A percentile compares a stretch with the other conserved stretches of the same genome.
These are phyloP conservation scores for Fraxinus pennsylvanica DNA, from an alignment of 257 asterid genomes.

Conservation along the genomic window DNA sequence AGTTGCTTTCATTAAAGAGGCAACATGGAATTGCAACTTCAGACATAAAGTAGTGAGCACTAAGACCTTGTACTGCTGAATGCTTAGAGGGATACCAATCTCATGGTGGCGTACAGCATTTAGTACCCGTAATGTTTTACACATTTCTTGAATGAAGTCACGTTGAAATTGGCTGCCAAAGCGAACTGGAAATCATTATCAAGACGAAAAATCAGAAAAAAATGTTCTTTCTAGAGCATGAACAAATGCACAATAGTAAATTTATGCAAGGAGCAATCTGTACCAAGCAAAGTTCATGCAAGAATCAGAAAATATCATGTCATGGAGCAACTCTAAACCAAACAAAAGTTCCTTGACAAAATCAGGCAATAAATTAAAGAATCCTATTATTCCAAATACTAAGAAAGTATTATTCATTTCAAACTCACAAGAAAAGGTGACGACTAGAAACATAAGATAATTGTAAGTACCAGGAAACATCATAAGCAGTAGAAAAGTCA, in stretches of 20 bases:
- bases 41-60: conserved; percentile 23
- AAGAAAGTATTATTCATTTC: background rate
- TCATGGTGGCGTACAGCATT: conserved; percentile 84
- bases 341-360: conserved; percentile 17
- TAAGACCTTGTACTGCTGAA: conserved; percentile 90
- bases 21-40: conserved; percentile 14
- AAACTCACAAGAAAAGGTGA: background rate
- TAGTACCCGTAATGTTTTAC: conserved; percentile 75
- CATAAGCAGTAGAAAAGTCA: background rate
- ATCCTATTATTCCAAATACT: conserved; percentile 2
- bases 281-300: conserved; percentile 17
- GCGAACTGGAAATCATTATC: conserved; percentile 84
- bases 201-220: conserved; percentile 62
- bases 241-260: conserved; percentile 18
- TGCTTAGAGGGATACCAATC: conserved; percentile 85
- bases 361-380: background rate
- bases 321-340: conserved; percentile 17
- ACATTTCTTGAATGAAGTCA: conserved; percentile 82
- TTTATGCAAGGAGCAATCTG: conserved; percentile 15
- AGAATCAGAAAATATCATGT: conserved; percentile 20
- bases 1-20: conserved; percentile 14
- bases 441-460: background rate
- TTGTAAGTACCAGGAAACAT: background rate
- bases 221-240: conserved; percentile 35
- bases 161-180: conserved; percentile 96